Percentiles rank a stretch among this genome's conserved stretches.
Evolutionary conservation across 164 flowering plant species (phyloP).

Genomic region (Paratinospora sagittata): DNA sequence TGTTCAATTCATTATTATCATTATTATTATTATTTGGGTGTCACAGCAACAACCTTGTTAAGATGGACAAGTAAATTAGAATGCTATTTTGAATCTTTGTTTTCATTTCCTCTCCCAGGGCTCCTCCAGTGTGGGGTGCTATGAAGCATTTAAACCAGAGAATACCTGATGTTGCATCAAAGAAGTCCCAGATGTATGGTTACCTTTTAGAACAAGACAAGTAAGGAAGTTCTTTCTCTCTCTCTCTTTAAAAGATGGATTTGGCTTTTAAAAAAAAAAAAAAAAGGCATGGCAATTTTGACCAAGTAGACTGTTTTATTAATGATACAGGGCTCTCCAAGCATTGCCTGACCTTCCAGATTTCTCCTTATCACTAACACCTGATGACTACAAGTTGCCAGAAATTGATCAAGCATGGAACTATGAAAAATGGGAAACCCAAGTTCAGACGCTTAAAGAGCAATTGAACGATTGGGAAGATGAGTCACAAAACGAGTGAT

Average conservation of each 20-base stretch:
- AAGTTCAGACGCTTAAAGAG: constrained; percentile 48
- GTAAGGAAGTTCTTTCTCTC: constrained; percentile 35
- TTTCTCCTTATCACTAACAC: constrained; percentile 62
- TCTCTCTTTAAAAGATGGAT: background rate
- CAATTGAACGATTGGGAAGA: constrained; percentile 54
- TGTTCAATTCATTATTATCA: constrained; percentile 6
- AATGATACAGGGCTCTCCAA: constrained; percentile 51
- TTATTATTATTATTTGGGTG: too few relatives aligned
- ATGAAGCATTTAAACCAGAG: constrained; percentile 78
- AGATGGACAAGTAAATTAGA: background rate
- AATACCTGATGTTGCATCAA: constrained; percentile 73
- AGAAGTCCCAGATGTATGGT: constrained; percentile 79
- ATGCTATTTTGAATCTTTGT: background rate
- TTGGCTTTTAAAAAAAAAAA: too few relatives aligned
- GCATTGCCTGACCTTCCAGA: constrained; percentile 77
- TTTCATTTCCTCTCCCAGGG: constrained; percentile 36
- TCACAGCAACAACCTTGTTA: background rate
- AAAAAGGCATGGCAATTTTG: background rate
- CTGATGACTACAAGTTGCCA: constrained; percentile 65
- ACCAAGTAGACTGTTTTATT: background rate
- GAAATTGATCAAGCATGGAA: constrained; percentile 54
- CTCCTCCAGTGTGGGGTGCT: constrained; percentile 77
- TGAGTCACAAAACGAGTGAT: constrained; percentile 29
- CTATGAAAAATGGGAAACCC: constrained; percentile 40
- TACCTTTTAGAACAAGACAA: constrained; percentile 73